Percentiles rank a stretch among this genome's conserved stretches.
phyloP scores from a whole-genome alignment of 495 filamentous ascomycete genomes.

The Lentithecium fluviatile region DNA sequence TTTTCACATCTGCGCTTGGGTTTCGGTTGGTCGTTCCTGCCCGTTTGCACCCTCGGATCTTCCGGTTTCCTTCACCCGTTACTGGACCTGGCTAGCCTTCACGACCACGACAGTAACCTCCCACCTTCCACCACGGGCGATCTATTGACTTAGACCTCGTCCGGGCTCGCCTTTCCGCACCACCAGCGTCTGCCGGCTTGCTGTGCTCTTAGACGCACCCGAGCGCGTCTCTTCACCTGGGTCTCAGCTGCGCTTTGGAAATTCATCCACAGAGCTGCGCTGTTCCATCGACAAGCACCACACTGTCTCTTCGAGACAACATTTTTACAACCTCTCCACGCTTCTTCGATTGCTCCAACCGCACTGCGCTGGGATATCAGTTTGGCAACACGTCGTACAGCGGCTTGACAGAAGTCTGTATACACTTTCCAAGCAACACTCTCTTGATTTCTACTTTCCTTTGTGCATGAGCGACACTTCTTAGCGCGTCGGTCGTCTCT shows the following conservation, averaged over 20 bases:
- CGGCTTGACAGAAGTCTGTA: too few relatives aligned
- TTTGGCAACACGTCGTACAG: too few relatives aligned
- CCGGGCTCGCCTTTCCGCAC: slow-evolving; percentile 28
- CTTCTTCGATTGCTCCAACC: slow-evolving; percentile 25
- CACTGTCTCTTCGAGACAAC: slow-evolving; percentile 20
- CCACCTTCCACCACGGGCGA: slow-evolving; percentile 28
- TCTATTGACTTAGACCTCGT: slow-evolving; percentile 39
- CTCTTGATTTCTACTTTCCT: slow-evolving; percentile 11
- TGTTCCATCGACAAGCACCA: slow-evolving; percentile 3
- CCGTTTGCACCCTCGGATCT: slow-evolving; percentile 5
- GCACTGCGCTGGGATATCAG: too few relatives aligned
- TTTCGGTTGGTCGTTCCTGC: slow-evolving; percentile 30
- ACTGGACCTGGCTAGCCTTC: slow-evolving; percentile 6
- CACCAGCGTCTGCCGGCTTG: neutral
- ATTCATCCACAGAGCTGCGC: neutral
- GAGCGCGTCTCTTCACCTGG: slow-evolving; percentile 12
- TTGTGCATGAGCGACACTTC: slow-evolving; percentile 35
- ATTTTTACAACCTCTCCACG: slow-evolving; percentile 29
- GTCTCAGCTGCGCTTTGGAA: slow-evolving; percentile 5
- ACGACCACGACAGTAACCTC: slow-evolving; percentile 23
- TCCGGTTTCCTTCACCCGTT: slow-evolving; percentile 8
- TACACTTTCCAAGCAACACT: too few relatives aligned
- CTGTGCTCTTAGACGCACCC: slow-evolving; percentile 6
- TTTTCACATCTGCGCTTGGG: slow-evolving; percentile 16
- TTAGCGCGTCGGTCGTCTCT: slow-evolving; percentile 30